Evolutionary conservation across 2,329 filamentous ascomycete species (phyloP), one percentile per base, ranked within the genome.

Genomic region (Colletotrichum sp.): DNA sequence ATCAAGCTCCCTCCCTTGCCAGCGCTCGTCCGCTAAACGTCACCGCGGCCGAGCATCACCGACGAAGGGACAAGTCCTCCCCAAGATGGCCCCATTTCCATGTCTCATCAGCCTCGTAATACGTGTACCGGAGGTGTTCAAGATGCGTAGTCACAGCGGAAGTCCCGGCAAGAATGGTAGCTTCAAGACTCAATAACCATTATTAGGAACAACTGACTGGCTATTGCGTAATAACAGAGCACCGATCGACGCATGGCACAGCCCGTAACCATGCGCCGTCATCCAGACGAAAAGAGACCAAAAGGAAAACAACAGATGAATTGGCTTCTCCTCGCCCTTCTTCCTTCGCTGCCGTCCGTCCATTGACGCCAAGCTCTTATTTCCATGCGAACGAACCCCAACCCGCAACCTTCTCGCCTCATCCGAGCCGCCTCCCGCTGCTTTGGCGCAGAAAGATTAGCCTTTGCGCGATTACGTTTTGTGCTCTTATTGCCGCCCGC

Each of bases 391-490:
- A 55, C 13, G 32, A 63, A 8, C 26, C 32, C 13, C 26, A 52
- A 21, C 10, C 32, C 68, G 67, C 10, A 66, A 71, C 68, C 68
- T 67, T 55, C 43, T 34, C 52, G 52, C 24, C 28, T 67, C 69
- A 32, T 58, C 69, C 69, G 63, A 67, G 61, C 32, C 69, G 58
- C 26, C 34, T 64, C 34, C 36, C 55, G 64, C 48, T 18, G 43
- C n/a, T 26, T 30, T 55, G 30, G 60, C 32, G 32, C 18, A 24
- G n/a, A n/a, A 13, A 13, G 10, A n/a, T n/a, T 52, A 71, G 18
- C 21, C 58, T 71, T 36, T 24, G 60, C 8, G 67, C 58, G 66
- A 58, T 74, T 71, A 66, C 68, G 67, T 72, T 71, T 74, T 26
- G 30, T 60, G n/a, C 48, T 24, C 21, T 2, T 55, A 12, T 28